Evolutionary conservation across 305 asterid genomes (phyloP).

Genomic region (Euphrasia arctica): DNA sequence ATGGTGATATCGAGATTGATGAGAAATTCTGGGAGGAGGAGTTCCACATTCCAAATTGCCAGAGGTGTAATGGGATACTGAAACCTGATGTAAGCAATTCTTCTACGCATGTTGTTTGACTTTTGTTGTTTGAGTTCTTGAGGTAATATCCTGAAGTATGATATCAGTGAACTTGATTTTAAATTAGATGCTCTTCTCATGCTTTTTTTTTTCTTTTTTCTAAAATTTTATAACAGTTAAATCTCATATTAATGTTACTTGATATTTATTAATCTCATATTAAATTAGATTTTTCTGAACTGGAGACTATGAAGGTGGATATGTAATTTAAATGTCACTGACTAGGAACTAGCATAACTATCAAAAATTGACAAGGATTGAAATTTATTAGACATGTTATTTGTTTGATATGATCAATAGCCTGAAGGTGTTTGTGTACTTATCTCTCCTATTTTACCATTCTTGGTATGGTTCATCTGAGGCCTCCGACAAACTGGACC

Average conservation of each 20-base stretch:
- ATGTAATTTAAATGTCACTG: neutral
- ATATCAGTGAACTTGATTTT: neutral
- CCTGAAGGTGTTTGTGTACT: neutral
- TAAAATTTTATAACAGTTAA: neutral
- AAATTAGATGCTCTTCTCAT: neutral
- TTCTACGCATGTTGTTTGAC: slow-evolving; percentile 7
- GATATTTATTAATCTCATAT: neutral
- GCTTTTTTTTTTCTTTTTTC: no score
- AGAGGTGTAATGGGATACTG: slow-evolving; percentile 64
- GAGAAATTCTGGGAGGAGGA: slow-evolving; percentile 99
- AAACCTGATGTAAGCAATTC: slow-evolving; percentile 87
- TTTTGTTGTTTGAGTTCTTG: neutral
- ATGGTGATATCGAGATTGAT: slow-evolving; percentile 96
- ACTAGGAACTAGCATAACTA: no score
- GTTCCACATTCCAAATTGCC: slow-evolving; percentile 72
- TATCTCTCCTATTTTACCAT: neutral
- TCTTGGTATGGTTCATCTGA: neutral
- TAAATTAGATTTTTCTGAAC: neutral
- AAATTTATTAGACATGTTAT: neutral
- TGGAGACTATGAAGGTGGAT: neutral
- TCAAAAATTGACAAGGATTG: neutral
- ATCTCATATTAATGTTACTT: neutral
- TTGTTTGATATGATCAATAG: neutral
- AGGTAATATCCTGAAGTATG: neutral
- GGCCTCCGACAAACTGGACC: neutral